Evolutionary conservation across 176 grass and related monocot species (phyloP).

Genomic region (Chrysopogon serrulatus): DNA sequence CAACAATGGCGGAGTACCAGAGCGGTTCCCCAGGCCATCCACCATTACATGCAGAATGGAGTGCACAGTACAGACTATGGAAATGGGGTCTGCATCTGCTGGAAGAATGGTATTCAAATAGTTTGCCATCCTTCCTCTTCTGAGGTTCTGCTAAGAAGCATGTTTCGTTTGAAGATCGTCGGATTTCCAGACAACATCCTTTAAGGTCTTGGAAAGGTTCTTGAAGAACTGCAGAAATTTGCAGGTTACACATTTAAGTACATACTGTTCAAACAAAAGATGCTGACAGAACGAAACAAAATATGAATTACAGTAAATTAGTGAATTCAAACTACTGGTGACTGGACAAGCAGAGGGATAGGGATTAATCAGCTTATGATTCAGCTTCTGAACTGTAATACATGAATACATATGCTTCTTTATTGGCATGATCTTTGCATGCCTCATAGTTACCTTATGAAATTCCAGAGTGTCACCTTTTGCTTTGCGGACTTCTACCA

Average conservation of each 20-base stretch:
- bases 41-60: neutral
- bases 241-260: neutral
- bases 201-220: slow-evolving; percentile 69
- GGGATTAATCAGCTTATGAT: neutral
- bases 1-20: neutral
- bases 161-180: slow-evolving; percentile 35
- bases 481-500: slow-evolving; percentile 91
- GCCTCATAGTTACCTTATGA: slow-evolving; percentile 65
- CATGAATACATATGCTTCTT: neutral
- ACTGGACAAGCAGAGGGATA: neutral
- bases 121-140: slow-evolving; percentile 28
- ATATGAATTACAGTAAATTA: neutral
- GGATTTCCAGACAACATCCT: slow-evolving; percentile 93
- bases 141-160: slow-evolving; percentile 8
- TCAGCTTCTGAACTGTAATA: neutral
- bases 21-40: neutral
- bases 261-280: neutral
- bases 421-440: neutral
- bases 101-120: slow-evolving; percentile 29
- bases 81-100: neutral
- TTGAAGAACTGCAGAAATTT: slow-evolving; percentile 71
- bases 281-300: neutral
- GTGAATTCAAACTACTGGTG: neutral
- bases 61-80: neutral
- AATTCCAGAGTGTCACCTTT: slow-evolving; percentile 96